Evolutionary conservation across 1,284 basidiomycete species (phyloP), one percentile per base, ranked within the genome.

Genomic region (Papiliotrema laurentii): DNA sequence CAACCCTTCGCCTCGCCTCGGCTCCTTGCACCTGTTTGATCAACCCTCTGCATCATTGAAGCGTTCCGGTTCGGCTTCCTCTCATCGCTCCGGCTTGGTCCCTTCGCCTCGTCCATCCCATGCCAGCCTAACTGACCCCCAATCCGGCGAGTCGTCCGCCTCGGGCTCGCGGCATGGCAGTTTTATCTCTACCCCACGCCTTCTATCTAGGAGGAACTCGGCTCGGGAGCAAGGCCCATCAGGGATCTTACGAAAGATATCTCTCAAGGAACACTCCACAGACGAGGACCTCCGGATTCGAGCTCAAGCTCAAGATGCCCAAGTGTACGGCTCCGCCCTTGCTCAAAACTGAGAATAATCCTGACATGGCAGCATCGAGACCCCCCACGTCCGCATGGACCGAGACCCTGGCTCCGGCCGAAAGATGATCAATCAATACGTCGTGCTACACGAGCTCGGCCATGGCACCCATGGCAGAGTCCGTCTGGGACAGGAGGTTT

Each of bases 381-480:
- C 86, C 4, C 75, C 78, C 51, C 76, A 77, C 44, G 58, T 74
- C 16, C 53, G 61, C 31, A 55, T 71, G 28, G 62, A 67, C 37
- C 55, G 66, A 11, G 72, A 76, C 57, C 68, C 69, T 16, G 66
- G 57, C 35, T 68, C 72, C 2, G 75, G 75, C 9, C 59, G 71
- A 16, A 75, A 74, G 45, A 83, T 84, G 77, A 78, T 90, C 63
- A 91, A 91, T 73, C 85, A 89, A 67, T 90, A 90, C 69, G 74
- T 82, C 27, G 71, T 72, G 33, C 31, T 74, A 9, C 57, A 79
- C 46, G 80, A 79, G 63, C 82, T 91, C 21, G 88, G 88, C 11
- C 80, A 79, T 50, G 88, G 88, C 4, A 86, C 88, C 64, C 88
- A 91, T 67, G 88, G 88, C 35, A 81, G 84, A 61, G 88, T 91